Evolutionary conservation across 2,329 filamentous ascomycete genomes (phyloP), one percentile per base, ranked within the genome.

Genomic region (Rutstroemia sp.): DNA sequence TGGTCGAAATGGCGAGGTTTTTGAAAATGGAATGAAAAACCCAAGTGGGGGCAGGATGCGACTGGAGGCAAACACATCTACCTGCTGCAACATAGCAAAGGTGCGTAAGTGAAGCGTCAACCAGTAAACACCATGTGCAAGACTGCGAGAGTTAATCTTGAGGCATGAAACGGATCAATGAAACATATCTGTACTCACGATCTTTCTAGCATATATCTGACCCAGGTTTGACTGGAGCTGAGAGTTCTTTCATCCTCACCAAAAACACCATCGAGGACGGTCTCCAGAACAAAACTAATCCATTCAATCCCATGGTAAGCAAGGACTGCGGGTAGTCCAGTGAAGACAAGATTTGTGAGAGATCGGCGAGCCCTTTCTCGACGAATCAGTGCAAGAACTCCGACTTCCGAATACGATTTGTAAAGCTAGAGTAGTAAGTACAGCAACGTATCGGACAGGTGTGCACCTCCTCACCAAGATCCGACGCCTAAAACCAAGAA

Each of bases 401-500:
- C 52, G 8, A 63, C 51, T 3, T 61, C 59, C 7, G 64, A 57
- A 57, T 70, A 70, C 12, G 65, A 58, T 49, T 59, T 61, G 57
- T 70, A 71, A 7, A 71, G 58, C 68, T 71, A 44, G n/a, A 30
- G 44, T 25, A 19, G 38, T 56, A 18, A 56, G 47, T 44, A 51
- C 27, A 16, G 23, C 14, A 34, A 9, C n/a, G 5, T 16, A 30
- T 21, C 49, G 19, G 12, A 34, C 30, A 34, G 10, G 23, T 25
- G 44, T 38, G 21, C 12, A 18, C 44, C 7, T 19, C 23, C 60
- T 25, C 59, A 70, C 69, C 62, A 70, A 53, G 34, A 69, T 62
- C 8, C 69, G 61, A 49, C 65, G 62, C 41, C 69, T 61, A 5
- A 71, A 52, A 8, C 68, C 69, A 52, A 69, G 50, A 6, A 67